These are phyloP conservation scores for Papiliotrema nemorosa DNA, from an alignment of 1,284 basidiomycete genomes.

Conservation along the genomic window DNA sequence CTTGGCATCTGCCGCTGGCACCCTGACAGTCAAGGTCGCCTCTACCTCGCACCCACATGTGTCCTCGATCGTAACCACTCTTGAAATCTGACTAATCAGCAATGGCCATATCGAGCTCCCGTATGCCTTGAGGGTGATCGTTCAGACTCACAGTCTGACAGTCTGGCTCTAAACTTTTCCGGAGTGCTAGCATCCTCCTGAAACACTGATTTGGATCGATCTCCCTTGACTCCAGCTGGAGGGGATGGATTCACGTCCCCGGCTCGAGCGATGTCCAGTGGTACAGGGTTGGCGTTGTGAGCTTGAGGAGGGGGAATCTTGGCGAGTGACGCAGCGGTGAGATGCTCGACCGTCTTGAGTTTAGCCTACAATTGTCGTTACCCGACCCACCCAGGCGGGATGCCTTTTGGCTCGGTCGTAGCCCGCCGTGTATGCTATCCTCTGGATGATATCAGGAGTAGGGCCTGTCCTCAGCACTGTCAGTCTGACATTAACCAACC, in stretches of 20 bases:
- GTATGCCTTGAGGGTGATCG: too few relatives aligned
- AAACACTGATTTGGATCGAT: constrained; percentile 78
- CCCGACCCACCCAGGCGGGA: constrained; percentile 84
- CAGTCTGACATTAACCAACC: constrained; percentile 33
- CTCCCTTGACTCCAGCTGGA: constrained; percentile 52
- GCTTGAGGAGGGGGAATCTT: constrained; percentile 50
- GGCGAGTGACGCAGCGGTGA: constrained; percentile 71
- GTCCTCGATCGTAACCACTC: constrained; percentile 94
- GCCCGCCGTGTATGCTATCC: constrained; percentile 78
- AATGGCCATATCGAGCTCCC: too few relatives aligned
- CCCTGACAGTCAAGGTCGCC: constrained; percentile 54
- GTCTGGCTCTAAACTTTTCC: constrained; percentile 71
- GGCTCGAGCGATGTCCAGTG: constrained; percentile 33
- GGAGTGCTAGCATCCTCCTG: constrained; percentile 79
- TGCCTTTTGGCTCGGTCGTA: constrained; percentile 89
- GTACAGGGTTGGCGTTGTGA: constrained; percentile 25
- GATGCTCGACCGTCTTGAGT: constrained; percentile 79
- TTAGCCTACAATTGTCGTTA: not conserved
- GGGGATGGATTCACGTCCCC: constrained; percentile 33
- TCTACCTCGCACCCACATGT: constrained; percentile 61
- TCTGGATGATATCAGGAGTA: constrained; percentile 70
- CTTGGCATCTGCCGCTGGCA: constrained; percentile 97
- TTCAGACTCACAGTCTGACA: constrained; percentile 65
- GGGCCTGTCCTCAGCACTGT: constrained; percentile 60
- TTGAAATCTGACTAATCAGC: constrained; percentile 72